Base-by-base conservation (phyloP, 345 rosid genomes). In the Orychophragmus violaceus region DNA sequence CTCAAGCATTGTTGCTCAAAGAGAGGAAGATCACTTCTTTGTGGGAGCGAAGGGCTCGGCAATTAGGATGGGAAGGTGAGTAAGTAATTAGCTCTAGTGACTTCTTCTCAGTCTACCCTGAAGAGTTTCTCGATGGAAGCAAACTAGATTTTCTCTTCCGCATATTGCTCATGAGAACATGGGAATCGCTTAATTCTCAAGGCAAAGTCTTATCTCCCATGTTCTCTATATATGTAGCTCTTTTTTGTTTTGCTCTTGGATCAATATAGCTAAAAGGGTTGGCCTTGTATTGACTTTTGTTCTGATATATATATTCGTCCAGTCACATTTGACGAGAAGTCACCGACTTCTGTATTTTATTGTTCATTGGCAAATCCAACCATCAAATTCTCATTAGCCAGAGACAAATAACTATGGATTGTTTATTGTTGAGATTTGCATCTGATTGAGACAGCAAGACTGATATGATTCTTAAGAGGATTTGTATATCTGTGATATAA, bases 61-160 rank as follows among this genome's bases (percentile, higher is more conserved):
- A 84, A 76, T 60, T 87, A 77, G 96, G 96, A 27, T 91, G 87
- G 85, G 87, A 83, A 78, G 85, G 90, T 19, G 86, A 90, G 82
- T 87, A 83, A 73, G 67, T 45, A 12, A 22, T 53, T 14, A 51
- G 59, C 54, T 29, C 50, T 52, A 52, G 42, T 59, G 62, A 64
- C 59, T 35, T 66, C 52, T 53, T 59, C 56, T 24, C 36, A 59
- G 52, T 66, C 68, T 66, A 27, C 36, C 25, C 14, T 66, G 51
- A 66, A 41, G 68, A 33, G 68, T 18, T 53, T 73, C 23, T 59
- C 19, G 23, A 58, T 59, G 68, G 35, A 66, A 66, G 53, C 45
- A 64, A 71, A 72, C 48, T 65, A 37, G 59, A 49, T 64, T 72
- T 52, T 32, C 51, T 59, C 68, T 59, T 52, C 72, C 48, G 57